These are phyloP conservation scores for Penicillium palitans DNA, from an alignment of 2,329 filamentous ascomycete species.

Conservation along the genomic window DNA sequence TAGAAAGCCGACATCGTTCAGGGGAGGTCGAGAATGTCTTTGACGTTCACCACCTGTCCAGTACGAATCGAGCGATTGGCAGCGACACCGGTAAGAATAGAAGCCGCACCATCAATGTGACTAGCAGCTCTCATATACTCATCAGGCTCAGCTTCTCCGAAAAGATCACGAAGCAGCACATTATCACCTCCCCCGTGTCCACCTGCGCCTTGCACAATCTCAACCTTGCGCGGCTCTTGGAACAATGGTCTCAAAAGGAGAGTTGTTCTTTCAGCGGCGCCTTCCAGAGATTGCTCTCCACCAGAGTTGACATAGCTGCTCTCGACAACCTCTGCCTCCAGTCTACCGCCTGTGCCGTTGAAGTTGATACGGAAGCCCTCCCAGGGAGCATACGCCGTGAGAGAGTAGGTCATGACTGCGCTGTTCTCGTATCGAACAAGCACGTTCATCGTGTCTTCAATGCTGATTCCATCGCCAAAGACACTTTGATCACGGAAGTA, in stretches of 20 bases:
- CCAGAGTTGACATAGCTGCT: conserved; percentile 58
- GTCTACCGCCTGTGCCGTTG: conserved; percentile 55
- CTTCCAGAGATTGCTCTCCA: conserved; percentile 53
- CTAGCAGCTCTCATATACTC: conserved; percentile 57
- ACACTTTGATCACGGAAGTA: conserved; percentile 64
- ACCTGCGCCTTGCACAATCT: conserved; percentile 53
- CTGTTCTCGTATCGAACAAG: conserved; percentile 59
- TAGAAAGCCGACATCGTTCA: background rate
- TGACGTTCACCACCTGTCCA: conserved; percentile 57
- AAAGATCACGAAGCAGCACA: conserved; percentile 58
- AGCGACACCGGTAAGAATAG: conserved; percentile 61
- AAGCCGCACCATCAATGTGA: conserved; percentile 60
- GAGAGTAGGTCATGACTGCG: conserved; percentile 59
- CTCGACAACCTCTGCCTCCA: conserved; percentile 64
- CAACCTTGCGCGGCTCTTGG: conserved; percentile 57
- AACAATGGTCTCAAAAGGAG: conserved; percentile 55
- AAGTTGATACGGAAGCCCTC: conserved; percentile 32
- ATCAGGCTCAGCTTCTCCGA: conserved; percentile 51
- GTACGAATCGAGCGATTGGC: conserved; percentile 60
- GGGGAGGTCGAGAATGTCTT: conserved; percentile 41
- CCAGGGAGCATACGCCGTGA: conserved; percentile 59
- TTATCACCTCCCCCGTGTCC: conserved; percentile 63
- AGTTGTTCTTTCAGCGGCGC: conserved; percentile 27
- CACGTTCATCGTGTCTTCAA: conserved; percentile 65
- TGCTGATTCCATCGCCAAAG: conserved; percentile 63